Evolutionary conservation across 2,329 filamentous ascomycete genomes (phyloP).

Genomic region (Bipolaris victoriae): DNA sequence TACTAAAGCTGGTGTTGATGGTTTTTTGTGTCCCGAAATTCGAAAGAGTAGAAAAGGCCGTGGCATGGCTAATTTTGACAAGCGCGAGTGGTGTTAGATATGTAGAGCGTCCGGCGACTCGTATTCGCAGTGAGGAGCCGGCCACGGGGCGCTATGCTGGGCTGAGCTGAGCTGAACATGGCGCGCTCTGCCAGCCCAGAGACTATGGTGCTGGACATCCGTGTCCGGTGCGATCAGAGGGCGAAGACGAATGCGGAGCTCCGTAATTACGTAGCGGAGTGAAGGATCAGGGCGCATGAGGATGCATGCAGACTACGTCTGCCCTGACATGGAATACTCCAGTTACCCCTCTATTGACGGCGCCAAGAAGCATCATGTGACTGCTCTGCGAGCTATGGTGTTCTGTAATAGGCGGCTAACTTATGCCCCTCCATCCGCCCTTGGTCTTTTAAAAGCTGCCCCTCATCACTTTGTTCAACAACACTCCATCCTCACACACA

Average conservation of each 20-base stretch:
- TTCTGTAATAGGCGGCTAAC: conserved; percentile 18
- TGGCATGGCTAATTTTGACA: not conserved
- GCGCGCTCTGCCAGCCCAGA: not conserved
- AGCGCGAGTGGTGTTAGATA: not conserved
- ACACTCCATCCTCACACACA: conserved; percentile 22
- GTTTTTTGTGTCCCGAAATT: no score
- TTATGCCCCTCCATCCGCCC: conserved; percentile 20
- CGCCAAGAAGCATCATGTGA: conserved; percentile 9
- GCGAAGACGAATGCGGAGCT: not conserved
- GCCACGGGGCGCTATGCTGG: not conserved
- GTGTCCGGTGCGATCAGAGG: not conserved
- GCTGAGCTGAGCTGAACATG: not conserved
- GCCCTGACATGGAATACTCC: no score
- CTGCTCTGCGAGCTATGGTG: conserved; percentile 17
- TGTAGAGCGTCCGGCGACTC: not conserved
- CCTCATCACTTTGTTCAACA: conserved; percentile 21
- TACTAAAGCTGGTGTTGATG: not conserved
- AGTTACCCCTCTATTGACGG: no score
- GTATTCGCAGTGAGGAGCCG: conserved; percentile 15
- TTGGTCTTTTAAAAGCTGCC: conserved; percentile 22
- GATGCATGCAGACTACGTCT: no score
- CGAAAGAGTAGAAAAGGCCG: not conserved
- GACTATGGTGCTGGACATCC: not conserved
- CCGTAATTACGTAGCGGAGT: not conserved
- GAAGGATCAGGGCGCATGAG: not conserved